Conservation (phyloP, 495 filamentous ascomycete species). For the Annulohypoxylon nitens region DNA sequence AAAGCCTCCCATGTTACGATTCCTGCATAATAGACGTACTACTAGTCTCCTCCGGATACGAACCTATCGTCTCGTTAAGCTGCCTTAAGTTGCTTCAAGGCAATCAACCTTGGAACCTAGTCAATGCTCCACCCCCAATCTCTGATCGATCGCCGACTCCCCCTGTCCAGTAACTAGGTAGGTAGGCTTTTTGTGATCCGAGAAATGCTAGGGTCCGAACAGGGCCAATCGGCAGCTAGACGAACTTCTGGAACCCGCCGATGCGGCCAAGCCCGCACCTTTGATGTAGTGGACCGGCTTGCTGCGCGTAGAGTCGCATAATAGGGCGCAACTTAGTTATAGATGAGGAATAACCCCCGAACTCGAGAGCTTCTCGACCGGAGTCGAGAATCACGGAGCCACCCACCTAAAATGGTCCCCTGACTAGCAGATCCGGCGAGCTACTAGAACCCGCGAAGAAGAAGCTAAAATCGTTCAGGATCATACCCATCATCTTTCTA, state of each 20-base stretch:
- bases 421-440: constrained; percentile 41
- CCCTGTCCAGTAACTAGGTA: constrained; percentile 24
- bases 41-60: constrained; percentile 27
- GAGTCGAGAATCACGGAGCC: constrained; percentile 42
- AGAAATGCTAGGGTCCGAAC: constrained; percentile 26
- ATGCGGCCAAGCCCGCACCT: constrained; percentile 47
- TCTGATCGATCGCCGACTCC: constrained; percentile 44
- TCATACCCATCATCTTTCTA: constrained; percentile 27
- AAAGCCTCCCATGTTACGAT: constrained; percentile 20
- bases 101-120: constrained; percentile 1
- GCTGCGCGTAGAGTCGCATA: constrained; percentile 41
- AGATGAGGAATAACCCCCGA: constrained; percentile 46
- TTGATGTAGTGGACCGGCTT: constrained; percentile 36
- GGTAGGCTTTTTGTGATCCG: constrained; percentile 35
- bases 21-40: constrained; percentile 15
- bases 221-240: constrained; percentile 46
- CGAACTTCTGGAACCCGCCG: constrained; percentile 47
- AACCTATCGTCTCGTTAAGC: constrained; percentile 40
- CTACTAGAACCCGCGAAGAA: constrained; percentile 47
- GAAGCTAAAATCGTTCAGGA: constrained; percentile 39
- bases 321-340: constrained; percentile 38
- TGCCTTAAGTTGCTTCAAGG: constrained; percentile 25
- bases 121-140: constrained; percentile 32
- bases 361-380: constrained; percentile 10
- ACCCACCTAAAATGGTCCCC: constrained; percentile 41